These are phyloP conservation scores for Tolypocladium tundrense DNA, from an alignment of 2,329 filamentous ascomycete species.

Conservation along the genomic window DNA sequence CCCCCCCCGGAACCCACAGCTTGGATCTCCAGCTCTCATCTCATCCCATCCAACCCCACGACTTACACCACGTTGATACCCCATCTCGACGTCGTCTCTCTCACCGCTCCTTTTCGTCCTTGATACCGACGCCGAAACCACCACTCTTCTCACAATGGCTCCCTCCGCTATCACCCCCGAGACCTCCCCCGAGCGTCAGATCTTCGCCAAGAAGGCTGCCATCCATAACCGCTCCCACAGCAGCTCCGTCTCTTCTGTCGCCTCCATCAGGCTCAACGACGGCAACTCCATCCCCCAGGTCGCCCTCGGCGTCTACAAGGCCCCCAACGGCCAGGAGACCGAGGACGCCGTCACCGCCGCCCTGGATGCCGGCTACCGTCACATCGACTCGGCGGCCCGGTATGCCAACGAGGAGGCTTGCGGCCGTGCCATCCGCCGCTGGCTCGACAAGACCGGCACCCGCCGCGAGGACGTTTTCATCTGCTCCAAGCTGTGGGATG, in stretches of 20 bases:
- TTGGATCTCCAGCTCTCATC: conserved; percentile 1
- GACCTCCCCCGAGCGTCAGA: conserved; percentile 19
- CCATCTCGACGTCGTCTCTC: neutral
- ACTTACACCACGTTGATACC: neutral
- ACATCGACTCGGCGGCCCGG: conserved; percentile 44
- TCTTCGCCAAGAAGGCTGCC: conserved; percentile 17
- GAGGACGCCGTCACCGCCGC: conserved; percentile 49
- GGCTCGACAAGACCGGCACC: conserved; percentile 49
- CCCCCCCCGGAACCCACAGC: conserved; percentile 1
- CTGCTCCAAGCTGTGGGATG: conserved; percentile 56
- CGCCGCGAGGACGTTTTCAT: conserved; percentile 60
- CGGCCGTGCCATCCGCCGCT: conserved; percentile 60
- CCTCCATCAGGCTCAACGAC: conserved; percentile 56
- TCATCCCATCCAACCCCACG: neutral
- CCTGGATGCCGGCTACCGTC: conserved; percentile 45
- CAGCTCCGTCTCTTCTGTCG: conserved; percentile 13
- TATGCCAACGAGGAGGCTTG: conserved; percentile 61
- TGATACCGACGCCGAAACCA: conserved; percentile 2
- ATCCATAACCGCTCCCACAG: conserved; percentile 12
- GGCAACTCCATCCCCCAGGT: conserved; percentile 54
- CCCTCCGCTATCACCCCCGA: conserved; percentile 24
- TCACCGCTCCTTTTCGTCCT: conserved; percentile 1
- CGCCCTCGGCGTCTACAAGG: conserved; percentile 37
- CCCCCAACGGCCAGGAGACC: conserved; percentile 43
- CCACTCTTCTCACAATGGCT: conserved; percentile 17